Conservation (phyloP, 106 monocot genomes). For the Platanthera zijinensis region DNA sequence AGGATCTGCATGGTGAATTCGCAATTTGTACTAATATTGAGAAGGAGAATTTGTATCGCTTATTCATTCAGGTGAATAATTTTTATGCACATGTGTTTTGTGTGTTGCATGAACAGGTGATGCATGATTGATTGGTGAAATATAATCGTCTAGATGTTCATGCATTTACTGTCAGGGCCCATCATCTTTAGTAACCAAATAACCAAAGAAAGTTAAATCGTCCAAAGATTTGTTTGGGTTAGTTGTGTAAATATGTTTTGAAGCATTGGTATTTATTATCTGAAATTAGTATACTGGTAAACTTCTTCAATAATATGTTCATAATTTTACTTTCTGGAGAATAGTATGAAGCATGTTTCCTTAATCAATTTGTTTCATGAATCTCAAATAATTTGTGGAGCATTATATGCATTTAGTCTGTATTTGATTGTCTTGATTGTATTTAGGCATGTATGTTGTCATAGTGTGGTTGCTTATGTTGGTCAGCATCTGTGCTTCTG, state of each 20-base stretch:
- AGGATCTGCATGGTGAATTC: conserved; percentile 7
- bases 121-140: neutral
- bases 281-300: too few relatives aligned
- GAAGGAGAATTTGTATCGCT: conserved; percentile 4
- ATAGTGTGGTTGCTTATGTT: neutral
- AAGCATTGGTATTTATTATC: too few relatives aligned
- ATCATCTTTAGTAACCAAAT: neutral
- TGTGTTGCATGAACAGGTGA: neutral
- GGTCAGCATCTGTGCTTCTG: neutral
- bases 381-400: neutral
- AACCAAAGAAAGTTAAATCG: too few relatives aligned
- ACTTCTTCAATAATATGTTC: too few relatives aligned
- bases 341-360: neutral
- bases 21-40: neutral
- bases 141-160: neutral
- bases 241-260: too few relatives aligned
- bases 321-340: neutral
- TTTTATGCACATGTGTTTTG: neutral
- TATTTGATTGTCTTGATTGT: neutral
- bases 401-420: neutral
- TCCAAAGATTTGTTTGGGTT: too few relatives aligned
- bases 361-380: neutral
- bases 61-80: conserved; percentile 9
- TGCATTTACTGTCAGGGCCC: neutral
- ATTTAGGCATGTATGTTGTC: neutral